Evolutionary conservation across 148 eudicot species (phyloP).

Genomic region (Chenopodium quinoa): DNA sequence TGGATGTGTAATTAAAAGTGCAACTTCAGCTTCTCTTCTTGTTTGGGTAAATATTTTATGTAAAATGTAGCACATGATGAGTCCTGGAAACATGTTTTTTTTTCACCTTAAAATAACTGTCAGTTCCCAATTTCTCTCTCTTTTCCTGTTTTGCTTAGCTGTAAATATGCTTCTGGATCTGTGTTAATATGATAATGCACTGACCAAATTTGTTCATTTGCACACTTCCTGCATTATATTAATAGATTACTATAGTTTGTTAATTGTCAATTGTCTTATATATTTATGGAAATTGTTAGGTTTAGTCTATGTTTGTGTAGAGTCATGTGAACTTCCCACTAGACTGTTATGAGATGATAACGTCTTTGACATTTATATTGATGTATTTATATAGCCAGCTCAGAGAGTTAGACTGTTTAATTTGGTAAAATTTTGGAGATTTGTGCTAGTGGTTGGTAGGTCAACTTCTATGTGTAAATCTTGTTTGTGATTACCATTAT

Average conservation of each 20-base stretch:
- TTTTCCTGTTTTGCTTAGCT: conserved; percentile 12
- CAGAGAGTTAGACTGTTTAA: neutral
- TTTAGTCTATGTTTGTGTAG: neutral
- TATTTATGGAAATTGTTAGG: neutral
- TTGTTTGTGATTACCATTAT: neutral
- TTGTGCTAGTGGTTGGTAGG: conserved; percentile 5
- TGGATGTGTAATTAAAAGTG: neutral
- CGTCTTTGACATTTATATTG: neutral
- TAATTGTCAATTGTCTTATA: conserved; percentile 11
- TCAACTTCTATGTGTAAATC: conserved; percentile 3
- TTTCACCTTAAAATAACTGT: conserved; percentile 22
- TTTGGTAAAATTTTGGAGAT: neutral
- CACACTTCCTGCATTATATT: neutral
- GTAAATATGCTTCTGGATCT: conserved; percentile 24
- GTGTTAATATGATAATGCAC: conserved; percentile 6
- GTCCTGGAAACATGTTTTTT: neutral
- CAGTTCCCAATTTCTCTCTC: conserved; percentile 19
- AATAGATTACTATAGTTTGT: conserved; percentile 1
- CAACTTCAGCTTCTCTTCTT: conserved; percentile 16
- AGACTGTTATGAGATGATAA: neutral
- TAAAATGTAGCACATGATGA: conserved; percentile 17
- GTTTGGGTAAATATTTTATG: conserved; percentile 10
- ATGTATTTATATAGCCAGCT: neutral
- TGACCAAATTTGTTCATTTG: conserved; percentile 23
- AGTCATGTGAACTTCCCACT: conserved; percentile 20